phyloP scores from a whole-genome alignment of 257 asterid species.

The Rehmannia glutinosa region DNA sequence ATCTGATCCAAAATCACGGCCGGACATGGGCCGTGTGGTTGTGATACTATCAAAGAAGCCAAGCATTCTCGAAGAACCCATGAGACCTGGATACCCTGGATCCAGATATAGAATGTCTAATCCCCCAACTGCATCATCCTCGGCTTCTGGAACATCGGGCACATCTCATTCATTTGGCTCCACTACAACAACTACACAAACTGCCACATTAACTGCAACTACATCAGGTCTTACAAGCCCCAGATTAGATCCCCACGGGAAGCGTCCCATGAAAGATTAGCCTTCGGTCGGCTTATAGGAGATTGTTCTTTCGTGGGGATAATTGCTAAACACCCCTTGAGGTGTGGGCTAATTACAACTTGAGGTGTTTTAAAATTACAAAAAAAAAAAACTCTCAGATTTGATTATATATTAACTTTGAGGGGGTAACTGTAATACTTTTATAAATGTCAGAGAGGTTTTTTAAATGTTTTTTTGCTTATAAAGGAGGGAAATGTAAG shows the following conservation, averaged over 20 bases:
- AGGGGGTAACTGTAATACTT: too few species aligned
- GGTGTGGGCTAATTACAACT: too few species aligned
- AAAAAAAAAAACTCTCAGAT: too few species aligned
- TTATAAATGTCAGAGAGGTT: too few species aligned
- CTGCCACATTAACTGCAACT: constrained; percentile 36
- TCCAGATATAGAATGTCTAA: constrained; percentile 39
- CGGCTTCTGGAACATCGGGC: constrained; percentile 32
- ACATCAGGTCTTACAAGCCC: constrained; percentile 25
- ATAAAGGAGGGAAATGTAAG: too few species aligned
- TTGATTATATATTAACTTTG: too few species aligned
- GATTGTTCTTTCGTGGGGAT: background rate
- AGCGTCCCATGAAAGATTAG: constrained; percentile 40
- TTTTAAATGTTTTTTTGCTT: too few species aligned
- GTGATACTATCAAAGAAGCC: constrained; percentile 56
- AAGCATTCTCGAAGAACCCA: constrained; percentile 55
- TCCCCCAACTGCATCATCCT: constrained; percentile 24
- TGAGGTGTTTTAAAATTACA: too few species aligned
- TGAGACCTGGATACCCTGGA: constrained; percentile 72
- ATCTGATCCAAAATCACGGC: constrained; percentile 64
- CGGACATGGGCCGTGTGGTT: constrained; percentile 64
- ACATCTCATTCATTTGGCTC: constrained; percentile 40
- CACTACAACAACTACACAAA: too few species aligned
- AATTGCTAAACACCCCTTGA: too few species aligned
- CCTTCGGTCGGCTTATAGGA: too few species aligned
- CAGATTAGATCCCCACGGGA: constrained; percentile 41